These are phyloP conservation scores for Gonapodya sp. DNA, from an alignment of 192 early-diverging fungal species.

Conservation along the genomic window DNA sequence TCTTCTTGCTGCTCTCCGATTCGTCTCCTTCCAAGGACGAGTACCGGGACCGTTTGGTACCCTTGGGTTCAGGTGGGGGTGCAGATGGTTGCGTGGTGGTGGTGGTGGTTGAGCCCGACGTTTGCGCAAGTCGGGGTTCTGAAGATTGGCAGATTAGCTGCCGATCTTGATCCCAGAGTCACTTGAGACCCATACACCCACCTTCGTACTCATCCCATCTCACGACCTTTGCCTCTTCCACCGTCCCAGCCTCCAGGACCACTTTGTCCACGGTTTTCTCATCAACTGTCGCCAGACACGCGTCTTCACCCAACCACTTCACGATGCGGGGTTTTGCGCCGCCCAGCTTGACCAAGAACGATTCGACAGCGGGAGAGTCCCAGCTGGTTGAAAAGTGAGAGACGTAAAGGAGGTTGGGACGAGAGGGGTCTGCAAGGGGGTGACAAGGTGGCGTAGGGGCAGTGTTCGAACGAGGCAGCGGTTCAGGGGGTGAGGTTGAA, in stretches of 20 bases:
- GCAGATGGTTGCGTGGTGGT: no score
- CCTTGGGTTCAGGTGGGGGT: no score
- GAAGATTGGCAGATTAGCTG: no score
- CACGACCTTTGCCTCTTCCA: not conserved
- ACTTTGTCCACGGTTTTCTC: not conserved
- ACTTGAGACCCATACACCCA: no score
- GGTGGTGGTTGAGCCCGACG: no score
- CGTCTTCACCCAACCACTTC: not conserved
- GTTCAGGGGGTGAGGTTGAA: not conserved
- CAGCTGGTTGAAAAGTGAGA: conserved; percentile 39
- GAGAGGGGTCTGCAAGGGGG: conserved; percentile 27
- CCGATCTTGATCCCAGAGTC: no score
- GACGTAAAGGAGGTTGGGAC: conserved; percentile 37
- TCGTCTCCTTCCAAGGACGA: no score
- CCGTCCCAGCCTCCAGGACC: not conserved
- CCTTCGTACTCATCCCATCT: not conserved
- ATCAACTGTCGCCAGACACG: not conserved
- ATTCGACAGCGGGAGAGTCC: conserved; percentile 34
- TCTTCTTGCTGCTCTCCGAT: no score
- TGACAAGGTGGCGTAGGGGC: not conserved
- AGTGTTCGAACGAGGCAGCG: no score
- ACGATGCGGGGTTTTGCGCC: not conserved
- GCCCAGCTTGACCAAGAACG: conserved; percentile 20
- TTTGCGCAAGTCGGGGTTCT: no score
- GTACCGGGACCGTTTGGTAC: no score